phyloP scores from a whole-genome alignment of 495 filamentous ascomycete species.

The Arthonia radiata region DNA sequence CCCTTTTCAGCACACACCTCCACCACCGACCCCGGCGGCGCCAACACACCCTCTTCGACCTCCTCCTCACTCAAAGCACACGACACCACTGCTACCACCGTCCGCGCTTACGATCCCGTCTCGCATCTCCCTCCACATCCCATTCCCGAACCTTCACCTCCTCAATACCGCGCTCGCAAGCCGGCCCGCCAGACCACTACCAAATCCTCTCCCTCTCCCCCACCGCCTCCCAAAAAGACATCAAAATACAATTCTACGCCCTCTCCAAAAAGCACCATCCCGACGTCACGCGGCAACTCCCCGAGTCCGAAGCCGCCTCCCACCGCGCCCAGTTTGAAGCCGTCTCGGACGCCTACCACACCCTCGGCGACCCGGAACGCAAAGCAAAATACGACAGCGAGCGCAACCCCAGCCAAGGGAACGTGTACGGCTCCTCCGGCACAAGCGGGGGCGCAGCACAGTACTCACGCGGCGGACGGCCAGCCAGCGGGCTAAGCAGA shows the following conservation, averaged over 20 bases:
- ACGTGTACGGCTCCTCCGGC: conserved; percentile 13
- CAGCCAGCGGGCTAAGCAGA: conserved; percentile 55
- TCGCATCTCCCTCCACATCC: too few relatives aligned
- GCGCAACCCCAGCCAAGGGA: conserved; percentile 12
- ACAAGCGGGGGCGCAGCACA: neutral
- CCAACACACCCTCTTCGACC: too few relatives aligned
- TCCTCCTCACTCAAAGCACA: too few relatives aligned
- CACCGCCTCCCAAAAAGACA: conserved; percentile 43
- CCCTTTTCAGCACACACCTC: too few relatives aligned
- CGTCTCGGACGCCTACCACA: conserved; percentile 66
- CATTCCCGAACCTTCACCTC: too few relatives aligned
- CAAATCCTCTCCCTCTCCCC: conserved; percentile 33
- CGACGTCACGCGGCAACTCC: conserved; percentile 66
- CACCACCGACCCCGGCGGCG: too few relatives aligned
- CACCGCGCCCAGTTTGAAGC: conserved; percentile 61
- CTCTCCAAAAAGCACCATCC: conserved; percentile 89
- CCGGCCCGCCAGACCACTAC: neutral
- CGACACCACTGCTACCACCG: too few relatives aligned
- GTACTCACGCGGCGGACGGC: conserved; percentile 35
- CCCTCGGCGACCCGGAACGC: conserved; percentile 44
- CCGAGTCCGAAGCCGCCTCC: conserved; percentile 38
- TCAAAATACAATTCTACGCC: conserved; percentile 84
- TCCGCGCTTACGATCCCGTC: too few relatives aligned
- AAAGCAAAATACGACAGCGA: conserved; percentile 62
- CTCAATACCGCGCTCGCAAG: too few relatives aligned